Conservation (phyloP, 2,329 filamentous ascomycete genomes). For the Cladosporium sp. region DNA sequence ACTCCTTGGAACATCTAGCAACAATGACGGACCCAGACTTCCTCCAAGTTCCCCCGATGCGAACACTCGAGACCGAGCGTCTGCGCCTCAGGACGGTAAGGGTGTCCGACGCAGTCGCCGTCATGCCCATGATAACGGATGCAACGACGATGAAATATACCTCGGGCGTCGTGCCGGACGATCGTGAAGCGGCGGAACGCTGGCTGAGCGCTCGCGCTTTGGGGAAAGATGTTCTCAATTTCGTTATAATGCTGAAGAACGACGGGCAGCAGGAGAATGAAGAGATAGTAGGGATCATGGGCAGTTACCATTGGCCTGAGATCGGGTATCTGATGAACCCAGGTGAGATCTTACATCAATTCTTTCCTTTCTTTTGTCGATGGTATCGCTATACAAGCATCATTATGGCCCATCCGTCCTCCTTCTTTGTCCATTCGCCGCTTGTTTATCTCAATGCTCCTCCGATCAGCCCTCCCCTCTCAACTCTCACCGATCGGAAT, state of each 20-base stretch:
- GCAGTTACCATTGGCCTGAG: conserved; percentile 38
- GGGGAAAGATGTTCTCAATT: conserved; percentile 50
- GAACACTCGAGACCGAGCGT: conserved; percentile 42
- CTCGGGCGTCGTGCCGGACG: conserved; percentile 16
- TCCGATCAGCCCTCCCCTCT: no score
- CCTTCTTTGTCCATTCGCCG: no score
- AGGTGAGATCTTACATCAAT: conserved; percentile 21
- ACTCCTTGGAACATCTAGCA: background rate
- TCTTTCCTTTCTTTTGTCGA: background rate
- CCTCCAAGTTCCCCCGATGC: conserved; percentile 1
- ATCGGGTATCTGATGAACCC: conserved; percentile 42
- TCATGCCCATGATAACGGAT: conserved; percentile 53
- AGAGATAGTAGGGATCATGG: conserved; percentile 43
- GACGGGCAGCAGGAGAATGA: conserved; percentile 25
- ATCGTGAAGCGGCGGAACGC: conserved; percentile 20
- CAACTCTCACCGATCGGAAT: no score
- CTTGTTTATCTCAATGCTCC: no score
- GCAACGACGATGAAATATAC: conserved; percentile 63
- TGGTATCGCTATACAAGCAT: no score
- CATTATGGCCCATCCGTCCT: no score
- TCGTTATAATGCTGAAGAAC: conserved; percentile 38
- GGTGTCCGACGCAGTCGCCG: conserved; percentile 47
- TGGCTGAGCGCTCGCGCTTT: conserved; percentile 38
- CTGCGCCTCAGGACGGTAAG: conserved; percentile 52
- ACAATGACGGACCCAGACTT: conserved; percentile 1